Conservation (phyloP, 2,329 filamentous ascomycete species). For the Endothia cerciana region DNA sequence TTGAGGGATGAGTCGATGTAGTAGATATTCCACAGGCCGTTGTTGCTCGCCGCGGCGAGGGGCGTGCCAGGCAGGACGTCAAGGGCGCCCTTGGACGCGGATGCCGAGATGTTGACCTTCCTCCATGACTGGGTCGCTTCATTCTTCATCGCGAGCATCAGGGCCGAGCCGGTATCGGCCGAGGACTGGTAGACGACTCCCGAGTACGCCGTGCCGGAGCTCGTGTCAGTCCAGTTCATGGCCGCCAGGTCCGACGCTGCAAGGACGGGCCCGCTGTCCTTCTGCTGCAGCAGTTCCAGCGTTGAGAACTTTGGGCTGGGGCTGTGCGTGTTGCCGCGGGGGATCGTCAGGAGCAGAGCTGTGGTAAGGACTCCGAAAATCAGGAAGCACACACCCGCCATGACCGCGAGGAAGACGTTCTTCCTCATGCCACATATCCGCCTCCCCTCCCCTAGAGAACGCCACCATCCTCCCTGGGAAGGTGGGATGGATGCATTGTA, state of each 20-base stretch:
- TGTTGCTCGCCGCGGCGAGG: slow-evolving; percentile 26
- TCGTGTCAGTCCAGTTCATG: slow-evolving; percentile 23
- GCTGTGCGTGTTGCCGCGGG: neutral
- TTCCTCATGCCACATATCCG: slow-evolving; percentile 21
- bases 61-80: slow-evolving; percentile 28
- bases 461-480: slow-evolving; percentile 10
- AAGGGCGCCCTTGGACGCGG: slow-evolving; percentile 10
- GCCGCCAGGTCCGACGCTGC: slow-evolving; percentile 22
- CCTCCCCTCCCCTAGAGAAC: slow-evolving; percentile 8
- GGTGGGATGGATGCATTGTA: neutral
- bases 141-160: slow-evolving; percentile 21
- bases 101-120: slow-evolving; percentile 22
- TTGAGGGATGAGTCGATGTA: slow-evolving; percentile 22
- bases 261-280: slow-evolving; percentile 15
- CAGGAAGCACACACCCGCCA: slow-evolving; percentile 15
- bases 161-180: slow-evolving; percentile 3
- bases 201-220: slow-evolving; percentile 12
- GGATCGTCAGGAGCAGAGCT: slow-evolving; percentile 18
- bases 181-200: slow-evolving; percentile 27
- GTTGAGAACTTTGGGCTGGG: neutral
- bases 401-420: slow-evolving; percentile 18
- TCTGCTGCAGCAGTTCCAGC: neutral
- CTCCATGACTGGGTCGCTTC: neutral
- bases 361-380: slow-evolving; percentile 20
- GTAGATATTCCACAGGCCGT: slow-evolving; percentile 26